Conservation (phyloP, 352 stramenopile genomes). For the Hyaloperonospora brassicae region DNA sequence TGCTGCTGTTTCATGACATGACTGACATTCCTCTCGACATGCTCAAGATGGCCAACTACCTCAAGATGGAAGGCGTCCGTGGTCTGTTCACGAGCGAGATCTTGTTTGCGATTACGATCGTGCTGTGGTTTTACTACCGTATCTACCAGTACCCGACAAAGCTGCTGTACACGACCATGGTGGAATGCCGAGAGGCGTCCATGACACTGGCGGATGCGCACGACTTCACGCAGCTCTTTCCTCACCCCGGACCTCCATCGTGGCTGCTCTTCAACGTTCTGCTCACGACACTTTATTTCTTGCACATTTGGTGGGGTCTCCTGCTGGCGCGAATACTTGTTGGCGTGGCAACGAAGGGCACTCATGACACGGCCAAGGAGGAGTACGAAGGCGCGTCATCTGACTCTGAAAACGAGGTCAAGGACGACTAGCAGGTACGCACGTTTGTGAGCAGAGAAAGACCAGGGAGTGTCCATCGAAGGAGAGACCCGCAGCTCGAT, state of each 20-base stretch:
- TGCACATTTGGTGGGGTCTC: constrained; percentile 83
- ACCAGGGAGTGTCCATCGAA: too few species aligned
- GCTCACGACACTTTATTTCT: constrained; percentile 56
- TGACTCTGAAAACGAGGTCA: constrained; percentile 66
- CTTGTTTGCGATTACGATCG: constrained; percentile 54
- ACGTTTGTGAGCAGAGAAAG: too few species aligned
- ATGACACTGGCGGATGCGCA: constrained; percentile 66
- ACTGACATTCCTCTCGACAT: constrained; percentile 86
- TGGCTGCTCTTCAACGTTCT: constrained; percentile 82
- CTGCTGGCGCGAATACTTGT: constrained; percentile 64
- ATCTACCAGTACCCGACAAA: constrained; percentile 82
- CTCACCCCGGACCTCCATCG: constrained; percentile 55
- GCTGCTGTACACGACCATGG: constrained; percentile 65
- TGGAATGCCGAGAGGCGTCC: constrained; percentile 66
- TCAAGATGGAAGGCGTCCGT: constrained; percentile 70
- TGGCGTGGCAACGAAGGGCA: constrained; percentile 61
- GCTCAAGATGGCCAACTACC: constrained; percentile 88
- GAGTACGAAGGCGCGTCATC: constrained; percentile 81
- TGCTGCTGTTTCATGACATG: constrained; percentile 79
- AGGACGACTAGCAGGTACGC: constrained; percentile 48
- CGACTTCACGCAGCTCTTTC: constrained; percentile 62
- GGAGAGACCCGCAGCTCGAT: too few species aligned
- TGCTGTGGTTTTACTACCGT: constrained; percentile 79
- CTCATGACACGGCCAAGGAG: constrained; percentile 72
- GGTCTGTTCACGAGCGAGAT: constrained; percentile 70